Percentiles rank a stretch among this genome's conserved stretches.
Conservation (phyloP, 140 eudicot species). For the Anethum foeniculum region DNA sequence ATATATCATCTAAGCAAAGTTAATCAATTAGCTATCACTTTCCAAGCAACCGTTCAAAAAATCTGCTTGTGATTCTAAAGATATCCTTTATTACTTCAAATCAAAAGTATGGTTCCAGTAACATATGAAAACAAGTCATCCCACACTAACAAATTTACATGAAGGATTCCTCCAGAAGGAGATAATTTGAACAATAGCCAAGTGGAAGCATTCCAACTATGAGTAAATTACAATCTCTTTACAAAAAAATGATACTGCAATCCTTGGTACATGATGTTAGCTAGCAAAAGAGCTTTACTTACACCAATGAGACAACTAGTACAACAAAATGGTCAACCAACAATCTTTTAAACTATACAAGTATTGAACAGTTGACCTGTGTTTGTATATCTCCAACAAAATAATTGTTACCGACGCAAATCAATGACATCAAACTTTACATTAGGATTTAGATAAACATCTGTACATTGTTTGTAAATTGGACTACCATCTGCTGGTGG, state of each 20-base stretch:
- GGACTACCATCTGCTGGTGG: slow-evolving; percentile 92
- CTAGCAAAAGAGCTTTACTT: not conserved
- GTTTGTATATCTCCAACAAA: slow-evolving; percentile 10
- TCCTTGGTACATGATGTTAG: not conserved
- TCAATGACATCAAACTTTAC: slow-evolving; percentile 91
- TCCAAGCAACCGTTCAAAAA: not conserved
- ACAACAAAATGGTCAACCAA: slow-evolving; percentile 5
- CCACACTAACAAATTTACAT: not conserved
- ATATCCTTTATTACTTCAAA: too few species aligned
- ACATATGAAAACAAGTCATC: not conserved
- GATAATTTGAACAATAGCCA: not conserved
- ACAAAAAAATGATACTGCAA: not conserved
- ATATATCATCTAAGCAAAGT: too few species aligned
- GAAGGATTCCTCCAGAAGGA: not conserved
- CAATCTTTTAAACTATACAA: slow-evolving; percentile 26
- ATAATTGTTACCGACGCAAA: slow-evolving; percentile 39
- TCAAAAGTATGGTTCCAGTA: too few species aligned
- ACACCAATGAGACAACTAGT: slow-evolving; percentile 1
- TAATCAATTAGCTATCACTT: not conserved
- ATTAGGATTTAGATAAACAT: slow-evolving; percentile 70
- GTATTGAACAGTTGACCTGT: slow-evolving; percentile 17
- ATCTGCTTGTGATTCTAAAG: not conserved
- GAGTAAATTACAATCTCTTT: not conserved
- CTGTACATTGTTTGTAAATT: slow-evolving; percentile 89
- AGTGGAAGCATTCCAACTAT: not conserved